These are phyloP conservation scores for Malus asiatica DNA, from an alignment of 306 rosid genomes.

Conservation along the genomic window DNA sequence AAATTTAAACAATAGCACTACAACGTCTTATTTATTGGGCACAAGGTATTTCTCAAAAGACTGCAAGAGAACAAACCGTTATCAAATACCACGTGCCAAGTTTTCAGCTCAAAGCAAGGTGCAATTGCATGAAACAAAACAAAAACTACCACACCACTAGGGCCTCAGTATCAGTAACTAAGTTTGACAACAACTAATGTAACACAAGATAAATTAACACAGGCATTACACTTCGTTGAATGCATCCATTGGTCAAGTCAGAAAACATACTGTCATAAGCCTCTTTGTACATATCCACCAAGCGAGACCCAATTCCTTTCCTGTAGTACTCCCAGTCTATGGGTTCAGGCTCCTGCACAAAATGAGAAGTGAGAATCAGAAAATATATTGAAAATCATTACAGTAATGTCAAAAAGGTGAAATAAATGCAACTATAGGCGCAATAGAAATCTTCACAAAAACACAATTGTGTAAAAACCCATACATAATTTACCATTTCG, in stretches of 20 bases:
- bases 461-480: background rate
- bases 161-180: background rate
- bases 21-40: background rate
- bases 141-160: background rate
- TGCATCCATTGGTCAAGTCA: background rate
- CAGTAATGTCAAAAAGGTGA: background rate
- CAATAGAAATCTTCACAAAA: background rate
- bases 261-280: conserved; percentile 80
- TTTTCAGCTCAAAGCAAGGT: background rate
- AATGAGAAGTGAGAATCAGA: conserved; percentile 10
- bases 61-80: background rate
- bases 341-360: conserved; percentile 92
- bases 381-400: background rate
- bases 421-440: background rate
- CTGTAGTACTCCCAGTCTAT: conserved; percentile 94
- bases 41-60: background rate
- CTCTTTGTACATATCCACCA: conserved; percentile 98
- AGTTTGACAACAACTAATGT: background rate
- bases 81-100: background rate
- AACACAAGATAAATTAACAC: background rate
- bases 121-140: background rate
- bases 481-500: background rate
- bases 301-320: conserved; percentile 85
- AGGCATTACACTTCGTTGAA: background rate
- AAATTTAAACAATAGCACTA: background rate